Conservation (phyloP, 768 basidiomycete genomes). For the Amanita phalloides region DNA sequence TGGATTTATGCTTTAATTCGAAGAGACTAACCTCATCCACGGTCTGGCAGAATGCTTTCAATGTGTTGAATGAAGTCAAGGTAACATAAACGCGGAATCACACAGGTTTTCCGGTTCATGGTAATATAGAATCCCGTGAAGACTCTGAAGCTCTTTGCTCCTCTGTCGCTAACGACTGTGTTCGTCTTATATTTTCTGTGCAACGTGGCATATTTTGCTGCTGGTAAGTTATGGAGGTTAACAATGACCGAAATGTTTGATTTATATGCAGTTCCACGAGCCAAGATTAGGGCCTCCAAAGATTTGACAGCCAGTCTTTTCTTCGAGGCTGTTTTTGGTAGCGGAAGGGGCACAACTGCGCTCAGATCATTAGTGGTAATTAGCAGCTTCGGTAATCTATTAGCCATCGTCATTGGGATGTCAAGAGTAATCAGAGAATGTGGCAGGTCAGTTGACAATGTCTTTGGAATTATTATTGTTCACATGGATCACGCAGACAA, state of each 20-base stretch:
- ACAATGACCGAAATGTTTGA: background rate
- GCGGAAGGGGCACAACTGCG: constrained; percentile 20
- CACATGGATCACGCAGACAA: constrained; percentile 17
- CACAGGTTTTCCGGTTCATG: background rate
- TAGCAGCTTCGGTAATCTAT: constrained; percentile 29
- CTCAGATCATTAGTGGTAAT: constrained; percentile 27
- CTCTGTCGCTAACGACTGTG: constrained; percentile 34
- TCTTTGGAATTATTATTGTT: background rate
- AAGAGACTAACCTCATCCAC: background rate
- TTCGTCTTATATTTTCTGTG: constrained; percentile 36
- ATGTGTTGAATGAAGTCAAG: constrained; percentile 33
- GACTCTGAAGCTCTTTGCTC: constrained; percentile 33
- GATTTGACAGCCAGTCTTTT: constrained; percentile 38
- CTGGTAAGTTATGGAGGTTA: constrained; percentile 13
- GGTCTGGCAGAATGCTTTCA: constrained; percentile 27
- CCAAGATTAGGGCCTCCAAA: constrained; percentile 29
- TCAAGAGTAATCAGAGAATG: constrained; percentile 36
- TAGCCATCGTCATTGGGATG: constrained; percentile 27
- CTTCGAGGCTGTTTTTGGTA: constrained; percentile 39
- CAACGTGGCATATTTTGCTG: constrained; percentile 31
- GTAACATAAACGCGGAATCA: constrained; percentile 7
- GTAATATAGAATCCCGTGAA: constrained; percentile 25
- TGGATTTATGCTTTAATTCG: background rate
- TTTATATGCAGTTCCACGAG: constrained; percentile 26
- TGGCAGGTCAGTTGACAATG: constrained; percentile 15